Evolutionary conservation across 257 asterid genomes (phyloP).

Genomic region (Capsicum baccatum): DNA sequence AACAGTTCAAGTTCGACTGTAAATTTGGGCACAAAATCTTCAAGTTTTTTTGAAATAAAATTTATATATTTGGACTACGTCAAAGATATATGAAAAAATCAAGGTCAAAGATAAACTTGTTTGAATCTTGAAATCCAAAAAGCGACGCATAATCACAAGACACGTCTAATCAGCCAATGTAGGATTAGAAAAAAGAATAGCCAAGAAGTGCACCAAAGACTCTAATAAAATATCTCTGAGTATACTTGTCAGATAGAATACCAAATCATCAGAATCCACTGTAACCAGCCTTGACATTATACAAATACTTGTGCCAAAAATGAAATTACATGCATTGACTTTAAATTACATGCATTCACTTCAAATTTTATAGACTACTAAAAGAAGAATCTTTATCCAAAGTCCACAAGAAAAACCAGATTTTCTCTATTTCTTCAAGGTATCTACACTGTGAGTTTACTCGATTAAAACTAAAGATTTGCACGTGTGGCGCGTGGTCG

Average conservation of each 20-base stretch:
- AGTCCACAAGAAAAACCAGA: background rate
- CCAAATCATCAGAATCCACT: conserved; percentile 1
- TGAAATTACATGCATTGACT: conserved; percentile 1
- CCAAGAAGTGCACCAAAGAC: conserved; percentile 17
- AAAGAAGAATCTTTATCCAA: background rate
- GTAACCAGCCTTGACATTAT: background rate
- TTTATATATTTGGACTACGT: no score
- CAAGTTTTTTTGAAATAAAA: no score
- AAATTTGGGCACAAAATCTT: no score
- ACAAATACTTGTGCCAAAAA: background rate
- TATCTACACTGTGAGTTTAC: background rate
- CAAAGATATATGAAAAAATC: no score
- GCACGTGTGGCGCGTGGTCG: background rate
- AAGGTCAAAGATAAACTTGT: no score
- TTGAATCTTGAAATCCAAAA: no score
- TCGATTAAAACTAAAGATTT: background rate
- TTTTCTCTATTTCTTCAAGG: conserved; percentile 3
- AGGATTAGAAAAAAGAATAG: conserved; percentile 2
- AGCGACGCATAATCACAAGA: background rate
- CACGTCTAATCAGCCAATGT: background rate
- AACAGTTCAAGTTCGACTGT: no score
- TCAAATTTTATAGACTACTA: background rate
- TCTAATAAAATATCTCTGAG: background rate
- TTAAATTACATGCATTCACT: background rate
- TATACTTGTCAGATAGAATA: conserved; percentile 5